Evolutionary conservation across 345 rosid genomes (phyloP).

Genomic region (Raphanus raphanistrum): DNA sequence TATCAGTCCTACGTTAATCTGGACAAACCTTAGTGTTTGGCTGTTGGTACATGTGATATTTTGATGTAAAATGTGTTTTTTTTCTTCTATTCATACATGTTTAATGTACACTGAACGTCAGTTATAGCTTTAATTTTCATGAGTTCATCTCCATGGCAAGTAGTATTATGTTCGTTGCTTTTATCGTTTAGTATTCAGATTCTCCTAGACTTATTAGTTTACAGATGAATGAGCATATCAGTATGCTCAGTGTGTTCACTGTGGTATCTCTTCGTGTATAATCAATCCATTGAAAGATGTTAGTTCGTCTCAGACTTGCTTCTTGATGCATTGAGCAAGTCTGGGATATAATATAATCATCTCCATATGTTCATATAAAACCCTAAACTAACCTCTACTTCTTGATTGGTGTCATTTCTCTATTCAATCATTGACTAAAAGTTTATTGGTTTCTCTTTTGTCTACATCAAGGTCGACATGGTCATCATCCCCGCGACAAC

Average conservation of each 20-base stretch:
- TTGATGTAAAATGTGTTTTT: neutral
- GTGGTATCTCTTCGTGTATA: no score
- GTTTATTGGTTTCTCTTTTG: conserved; percentile 12
- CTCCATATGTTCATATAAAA: no score
- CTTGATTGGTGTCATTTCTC: neutral
- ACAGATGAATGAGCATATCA: neutral
- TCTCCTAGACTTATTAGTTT: neutral
- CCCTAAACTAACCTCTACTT: no score
- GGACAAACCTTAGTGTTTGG: neutral
- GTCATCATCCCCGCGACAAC: conserved; percentile 89
- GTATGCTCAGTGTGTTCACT: neutral
- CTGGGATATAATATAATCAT: no score
- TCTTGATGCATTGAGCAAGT: neutral
- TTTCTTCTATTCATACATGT: neutral
- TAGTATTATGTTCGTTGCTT: neutral
- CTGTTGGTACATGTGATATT: neutral
- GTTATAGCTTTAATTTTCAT: neutral
- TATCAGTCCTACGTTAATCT: neutral
- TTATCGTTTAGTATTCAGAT: neutral
- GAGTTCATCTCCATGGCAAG: neutral
- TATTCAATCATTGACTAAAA: neutral
- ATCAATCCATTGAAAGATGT: neutral
- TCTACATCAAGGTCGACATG: conserved; percentile 77
- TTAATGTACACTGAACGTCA: neutral
- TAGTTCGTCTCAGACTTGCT: neutral